Evolutionary conservation across 2,329 filamentous ascomycete species (phyloP).

Genomic region (Sporothrix protearum): DNA sequence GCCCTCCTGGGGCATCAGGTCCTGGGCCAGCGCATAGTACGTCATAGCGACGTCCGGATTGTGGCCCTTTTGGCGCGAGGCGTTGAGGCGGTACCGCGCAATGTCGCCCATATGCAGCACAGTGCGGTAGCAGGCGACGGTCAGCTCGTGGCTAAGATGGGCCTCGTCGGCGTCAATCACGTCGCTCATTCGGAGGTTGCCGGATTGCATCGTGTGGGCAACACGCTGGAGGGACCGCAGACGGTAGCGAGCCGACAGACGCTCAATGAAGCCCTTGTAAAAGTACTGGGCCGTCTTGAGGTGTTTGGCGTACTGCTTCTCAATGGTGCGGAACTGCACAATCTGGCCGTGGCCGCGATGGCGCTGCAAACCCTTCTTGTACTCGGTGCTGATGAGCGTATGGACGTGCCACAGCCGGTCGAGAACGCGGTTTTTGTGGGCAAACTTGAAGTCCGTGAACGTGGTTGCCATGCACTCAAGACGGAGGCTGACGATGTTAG

Average conservation of each 20-base stretch:
- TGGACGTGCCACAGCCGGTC: slow-evolving; percentile 74
- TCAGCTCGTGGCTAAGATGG: slow-evolving; percentile 56
- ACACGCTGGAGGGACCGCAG: slow-evolving; percentile 41
- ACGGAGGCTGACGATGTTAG: slow-evolving; percentile 55
- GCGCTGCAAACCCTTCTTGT: slow-evolving; percentile 64
- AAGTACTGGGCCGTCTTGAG: slow-evolving; percentile 85
- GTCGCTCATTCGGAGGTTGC: slow-evolving; percentile 42
- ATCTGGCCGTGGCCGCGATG: slow-evolving; percentile 50
- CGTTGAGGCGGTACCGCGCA: slow-evolving; percentile 71
- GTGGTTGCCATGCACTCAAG: slow-evolving; percentile 67
- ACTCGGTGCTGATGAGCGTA: slow-evolving; percentile 71
- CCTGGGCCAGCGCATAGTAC: slow-evolving; percentile 79
- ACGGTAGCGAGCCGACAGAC: slow-evolving; percentile 61
- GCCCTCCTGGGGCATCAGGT: slow-evolving; percentile 74
- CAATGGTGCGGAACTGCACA: slow-evolving; percentile 69
- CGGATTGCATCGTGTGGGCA: slow-evolving; percentile 43
- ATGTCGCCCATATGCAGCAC: slow-evolving; percentile 87
- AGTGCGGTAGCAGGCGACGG: slow-evolving; percentile 74
- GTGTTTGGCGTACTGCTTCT: slow-evolving; percentile 78
- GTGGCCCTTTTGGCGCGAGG: slow-evolving; percentile 67
- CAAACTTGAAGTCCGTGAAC: slow-evolving; percentile 67
- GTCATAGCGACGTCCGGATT: slow-evolving; percentile 76
- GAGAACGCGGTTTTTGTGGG: slow-evolving; percentile 62
- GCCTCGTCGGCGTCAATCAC: slow-evolving; percentile 45
- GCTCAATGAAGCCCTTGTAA: slow-evolving; percentile 81